phyloP scores from a whole-genome alignment of 2,329 filamentous ascomycete species.

The Hypoxylon sp. region DNA sequence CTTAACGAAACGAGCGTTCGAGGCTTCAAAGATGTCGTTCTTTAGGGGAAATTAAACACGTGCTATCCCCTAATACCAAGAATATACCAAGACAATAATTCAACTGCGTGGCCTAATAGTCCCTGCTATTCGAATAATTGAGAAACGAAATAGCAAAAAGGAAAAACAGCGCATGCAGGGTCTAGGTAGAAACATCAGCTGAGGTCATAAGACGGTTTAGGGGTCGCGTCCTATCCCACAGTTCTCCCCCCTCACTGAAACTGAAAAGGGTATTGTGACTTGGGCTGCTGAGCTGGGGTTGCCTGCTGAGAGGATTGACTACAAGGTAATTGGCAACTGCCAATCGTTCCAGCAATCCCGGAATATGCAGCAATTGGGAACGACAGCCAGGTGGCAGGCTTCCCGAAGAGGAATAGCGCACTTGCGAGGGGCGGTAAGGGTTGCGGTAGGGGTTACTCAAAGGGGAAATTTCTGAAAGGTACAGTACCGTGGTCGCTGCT shows the following conservation, averaged over 20 bases:
- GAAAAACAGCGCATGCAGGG: slow-evolving; percentile 50
- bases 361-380: slow-evolving; percentile 3
- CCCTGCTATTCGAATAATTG: slow-evolving; percentile 28
- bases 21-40: not conserved
- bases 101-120: slow-evolving; percentile 22
- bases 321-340: slow-evolving; percentile 18
- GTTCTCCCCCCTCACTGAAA: slow-evolving; percentile 31
- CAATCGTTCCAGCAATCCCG: slow-evolving; percentile 11
- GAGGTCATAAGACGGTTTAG: slow-evolving; percentile 47
- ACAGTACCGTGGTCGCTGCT: slow-evolving; percentile 38
- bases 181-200: slow-evolving; percentile 45
- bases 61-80: slow-evolving; percentile 34
- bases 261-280: slow-evolving; percentile 16
- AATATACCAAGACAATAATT: slow-evolving; percentile 36
- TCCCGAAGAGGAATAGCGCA: slow-evolving; percentile 15
- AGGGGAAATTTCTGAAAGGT: slow-evolving; percentile 39
- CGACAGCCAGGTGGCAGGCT: slow-evolving; percentile 13
- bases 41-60: slow-evolving; percentile 30
- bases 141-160: slow-evolving; percentile 32
- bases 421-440: slow-evolving; percentile 33
- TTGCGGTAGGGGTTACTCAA: slow-evolving; percentile 29
- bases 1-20: slow-evolving; percentile 6
- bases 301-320: slow-evolving; percentile 17
- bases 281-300: slow-evolving; percentile 16
- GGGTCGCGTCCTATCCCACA: slow-evolving; percentile 39